phyloP scores from a whole-genome alignment of 495 filamentous ascomycete species.

The Neurospora sublineolata region DNA sequence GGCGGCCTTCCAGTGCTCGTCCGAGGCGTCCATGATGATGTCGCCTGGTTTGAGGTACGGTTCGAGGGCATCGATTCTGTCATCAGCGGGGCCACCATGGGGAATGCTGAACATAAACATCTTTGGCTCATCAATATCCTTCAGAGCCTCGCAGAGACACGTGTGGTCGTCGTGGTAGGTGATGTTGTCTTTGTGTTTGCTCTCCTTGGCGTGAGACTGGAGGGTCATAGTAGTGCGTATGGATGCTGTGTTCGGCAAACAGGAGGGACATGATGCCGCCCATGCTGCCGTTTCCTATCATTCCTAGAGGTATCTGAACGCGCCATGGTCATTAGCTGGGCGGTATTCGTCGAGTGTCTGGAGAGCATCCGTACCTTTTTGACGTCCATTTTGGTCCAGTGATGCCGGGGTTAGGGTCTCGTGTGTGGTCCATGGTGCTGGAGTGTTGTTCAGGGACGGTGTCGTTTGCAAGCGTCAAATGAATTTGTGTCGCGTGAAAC shows the following conservation, averaged over 20 bases:
- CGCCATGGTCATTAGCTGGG: not conserved
- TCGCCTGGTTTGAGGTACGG: constrained; percentile 48
- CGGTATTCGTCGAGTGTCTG: not conserved
- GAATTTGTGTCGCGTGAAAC: not conserved
- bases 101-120: constrained; percentile 55
- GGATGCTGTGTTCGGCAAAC: constrained; percentile 20
- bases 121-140: constrained; percentile 3
- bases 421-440: not conserved
- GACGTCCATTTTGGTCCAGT: not conserved
- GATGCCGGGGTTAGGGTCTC: not conserved
- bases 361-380: not conserved
- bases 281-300: not conserved
- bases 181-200: not conserved
- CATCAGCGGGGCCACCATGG: constrained; percentile 57
- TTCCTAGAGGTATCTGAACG: not conserved
- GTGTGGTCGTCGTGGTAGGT: not conserved
- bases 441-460: not conserved
- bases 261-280: constrained; percentile 1
- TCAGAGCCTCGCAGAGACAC: not conserved
- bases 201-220: not conserved
- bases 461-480: not conserved
- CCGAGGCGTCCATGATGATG: constrained; percentile 61
- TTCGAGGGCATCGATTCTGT: constrained; percentile 47
- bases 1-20: constrained; percentile 60
- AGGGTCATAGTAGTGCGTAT: constrained; percentile 13